These are phyloP conservation scores for Sporothrix globosa DNA, from an alignment of 2,329 filamentous ascomycete species.

Conservation along the genomic window DNA sequence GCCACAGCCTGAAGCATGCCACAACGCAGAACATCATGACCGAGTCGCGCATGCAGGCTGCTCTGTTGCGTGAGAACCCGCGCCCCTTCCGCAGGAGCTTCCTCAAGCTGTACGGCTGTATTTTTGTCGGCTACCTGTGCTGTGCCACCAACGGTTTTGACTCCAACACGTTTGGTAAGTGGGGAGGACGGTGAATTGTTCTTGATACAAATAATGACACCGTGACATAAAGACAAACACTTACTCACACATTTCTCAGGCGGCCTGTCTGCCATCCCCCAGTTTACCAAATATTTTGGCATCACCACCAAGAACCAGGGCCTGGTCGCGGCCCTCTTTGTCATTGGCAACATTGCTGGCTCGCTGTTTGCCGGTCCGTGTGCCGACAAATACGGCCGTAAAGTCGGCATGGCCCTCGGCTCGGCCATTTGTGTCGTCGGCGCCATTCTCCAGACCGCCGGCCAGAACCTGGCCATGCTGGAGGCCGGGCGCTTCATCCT, in stretches of 20 bases:
- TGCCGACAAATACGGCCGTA: slow-evolving; percentile 27
- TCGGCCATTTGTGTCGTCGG: slow-evolving; percentile 22
- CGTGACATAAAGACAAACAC: neutral
- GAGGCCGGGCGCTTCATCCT: slow-evolving; percentile 30
- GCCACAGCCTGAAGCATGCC: slow-evolving; percentile 6
- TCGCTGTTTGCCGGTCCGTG: slow-evolving; percentile 22
- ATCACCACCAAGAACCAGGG: slow-evolving; percentile 28
- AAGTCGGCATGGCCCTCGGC: slow-evolving; percentile 27
- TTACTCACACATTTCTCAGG: slow-evolving; percentile 20
- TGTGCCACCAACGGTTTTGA: slow-evolving; percentile 30
- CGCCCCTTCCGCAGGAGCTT: slow-evolving; percentile 20
- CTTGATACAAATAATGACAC: too few species aligned
- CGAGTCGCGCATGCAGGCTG: slow-evolving; percentile 29
- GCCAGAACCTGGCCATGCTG: slow-evolving; percentile 13
- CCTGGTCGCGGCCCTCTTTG: slow-evolving; percentile 26
- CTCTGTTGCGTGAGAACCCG: slow-evolving; percentile 29
- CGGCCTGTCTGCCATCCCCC: slow-evolving; percentile 27
- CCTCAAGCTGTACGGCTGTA: slow-evolving; percentile 28
- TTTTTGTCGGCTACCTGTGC: slow-evolving; percentile 30
- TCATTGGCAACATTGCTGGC: slow-evolving; percentile 28
- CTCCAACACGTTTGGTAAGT: slow-evolving; percentile 27
- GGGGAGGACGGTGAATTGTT: too few species aligned
- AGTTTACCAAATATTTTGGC: slow-evolving; percentile 28
- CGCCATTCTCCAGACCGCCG: slow-evolving; percentile 24
- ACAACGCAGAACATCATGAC: slow-evolving; percentile 24